A percentile compares a stretch with the other conserved stretches of the same genome.
phyloP scores from a whole-genome alignment of 2,329 filamentous ascomycete species.

The Akanthomyces uredinophilus region DNA sequence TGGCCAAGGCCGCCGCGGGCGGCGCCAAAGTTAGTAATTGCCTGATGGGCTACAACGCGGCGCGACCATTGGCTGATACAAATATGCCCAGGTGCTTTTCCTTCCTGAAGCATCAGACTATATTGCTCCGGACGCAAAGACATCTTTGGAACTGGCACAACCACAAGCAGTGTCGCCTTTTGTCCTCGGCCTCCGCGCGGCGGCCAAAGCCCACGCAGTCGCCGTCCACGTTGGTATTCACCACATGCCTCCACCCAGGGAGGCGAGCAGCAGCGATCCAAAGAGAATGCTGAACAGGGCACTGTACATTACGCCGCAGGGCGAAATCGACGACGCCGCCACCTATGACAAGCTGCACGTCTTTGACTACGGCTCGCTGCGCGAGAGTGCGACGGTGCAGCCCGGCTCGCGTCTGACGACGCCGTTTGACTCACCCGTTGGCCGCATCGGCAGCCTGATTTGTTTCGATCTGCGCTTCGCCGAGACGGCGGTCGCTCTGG shows the following conservation, averaged over 20 bases:
- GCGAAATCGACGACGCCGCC: slow-evolving; percentile 35
- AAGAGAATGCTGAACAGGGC: slow-evolving; percentile 45
- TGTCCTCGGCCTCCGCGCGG: slow-evolving; percentile 66
- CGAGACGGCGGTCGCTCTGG: slow-evolving; percentile 65
- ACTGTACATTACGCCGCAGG: slow-evolving; percentile 44
- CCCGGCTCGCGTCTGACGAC: slow-evolving; percentile 57
- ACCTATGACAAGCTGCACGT: slow-evolving; percentile 86
- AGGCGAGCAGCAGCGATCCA: slow-evolving; percentile 16
- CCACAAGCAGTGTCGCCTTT: slow-evolving; percentile 65
- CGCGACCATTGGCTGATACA: slow-evolving; percentile 15
- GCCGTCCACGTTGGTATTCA: slow-evolving; percentile 86
- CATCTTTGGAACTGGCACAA: slow-evolving; percentile 66
- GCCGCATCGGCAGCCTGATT: slow-evolving; percentile 72
- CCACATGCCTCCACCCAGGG: slow-evolving; percentile 48
- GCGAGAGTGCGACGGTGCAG: slow-evolving; percentile 58
- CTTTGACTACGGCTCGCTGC: slow-evolving; percentile 63
- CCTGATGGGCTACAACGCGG: not conserved
- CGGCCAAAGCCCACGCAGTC: slow-evolving; percentile 58
- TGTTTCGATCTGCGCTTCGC: slow-evolving; percentile 90
- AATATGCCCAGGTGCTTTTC: slow-evolving; percentile 61
- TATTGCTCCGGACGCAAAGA: slow-evolving; percentile 63
- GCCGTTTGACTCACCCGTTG: slow-evolving; percentile 69
- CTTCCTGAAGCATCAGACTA: slow-evolving; percentile 91
- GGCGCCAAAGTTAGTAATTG: slow-evolving; percentile 64
- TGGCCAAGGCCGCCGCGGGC: slow-evolving; percentile 66